Base-by-base conservation (phyloP, 495 filamentous ascomycete genomes). In the Lophiostoma macrostomum region DNA sequence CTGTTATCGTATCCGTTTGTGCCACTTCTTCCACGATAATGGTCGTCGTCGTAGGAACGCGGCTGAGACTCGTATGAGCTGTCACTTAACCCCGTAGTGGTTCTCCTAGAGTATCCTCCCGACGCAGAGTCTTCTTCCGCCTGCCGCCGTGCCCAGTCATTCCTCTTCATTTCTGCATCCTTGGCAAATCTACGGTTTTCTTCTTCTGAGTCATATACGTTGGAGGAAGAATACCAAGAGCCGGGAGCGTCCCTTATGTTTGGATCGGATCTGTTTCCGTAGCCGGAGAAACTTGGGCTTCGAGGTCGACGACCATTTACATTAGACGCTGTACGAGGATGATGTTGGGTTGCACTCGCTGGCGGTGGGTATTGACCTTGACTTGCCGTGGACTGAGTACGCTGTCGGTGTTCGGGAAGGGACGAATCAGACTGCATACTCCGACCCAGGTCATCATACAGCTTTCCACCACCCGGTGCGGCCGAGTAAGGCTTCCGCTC, bases 401-500 rank as follows among this genome's bases (percentile, higher is more conserved):
- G 60, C 11, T 37, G 39, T 12, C 46, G 56, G 1, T 36, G 44
- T 4, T 43, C 43, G 24, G 47, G 60, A 16, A 32, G 1, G 10
- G 45, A 42, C 4, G 36, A 14, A 18, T 64, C 52, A 2, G 55
- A 60, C 6, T 51, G 50, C 30, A 59, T 27, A 18, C 45, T 58
- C 6, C 36, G 29, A 16, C 43, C 55, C 10, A 28, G 22, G 5
- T 70, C 71, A n/a, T 77, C 73, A 48, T 81, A 80, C 1, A 70
- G 53, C 58, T 80, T 83, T 12, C 81, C 81, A 13, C 71, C 69
- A 7, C 80, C 81, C 0, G 80, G 77, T 18, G 75, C 70, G 0
- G 75, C 76, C 8, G 58, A 68, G 59, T 85, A 85, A 0, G 82
- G 82, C 41, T 84, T 82, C 46, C 82, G 71, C 54, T 84, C 78